Conservation (phyloP, 2,329 filamentous ascomycete genomes). For the Ophiosphaerella herpotricha region DNA sequence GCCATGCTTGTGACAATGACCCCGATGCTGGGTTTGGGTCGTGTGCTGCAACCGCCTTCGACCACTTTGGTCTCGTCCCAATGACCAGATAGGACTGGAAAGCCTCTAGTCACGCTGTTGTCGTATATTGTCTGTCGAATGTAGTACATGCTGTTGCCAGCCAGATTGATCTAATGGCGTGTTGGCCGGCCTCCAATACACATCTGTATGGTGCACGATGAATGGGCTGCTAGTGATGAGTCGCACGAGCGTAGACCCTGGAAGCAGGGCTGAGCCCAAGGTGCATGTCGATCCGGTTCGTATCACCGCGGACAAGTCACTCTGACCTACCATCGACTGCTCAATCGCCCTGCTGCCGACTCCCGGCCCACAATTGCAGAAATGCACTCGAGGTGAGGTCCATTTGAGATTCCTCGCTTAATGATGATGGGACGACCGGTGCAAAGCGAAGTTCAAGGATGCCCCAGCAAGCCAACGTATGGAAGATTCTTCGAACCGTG, state of each 20-base stretch:
- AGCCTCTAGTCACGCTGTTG: no score
- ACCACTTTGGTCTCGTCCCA: not conserved
- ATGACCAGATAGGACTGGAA: no score
- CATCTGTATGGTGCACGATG: slow-evolving; percentile 1
- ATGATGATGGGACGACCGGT: slow-evolving; percentile 2
- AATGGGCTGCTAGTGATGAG: not conserved
- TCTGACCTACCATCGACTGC: not conserved
- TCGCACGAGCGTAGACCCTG: slow-evolving; percentile 24
- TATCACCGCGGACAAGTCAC: slow-evolving; percentile 9
- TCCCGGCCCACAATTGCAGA: not conserved
- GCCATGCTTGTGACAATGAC: not conserved
- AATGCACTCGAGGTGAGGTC: not conserved
- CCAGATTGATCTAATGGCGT: not conserved
- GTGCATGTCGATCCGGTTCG: slow-evolving; percentile 15
- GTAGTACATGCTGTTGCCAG: slow-evolving; percentile 6
- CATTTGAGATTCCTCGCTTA: slow-evolving; percentile 16
- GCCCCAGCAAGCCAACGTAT: slow-evolving; percentile 23
- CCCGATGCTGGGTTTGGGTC: not conserved
- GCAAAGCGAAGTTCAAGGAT: slow-evolving; percentile 23
- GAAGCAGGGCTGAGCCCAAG: slow-evolving; percentile 16
- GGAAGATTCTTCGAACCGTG: slow-evolving; percentile 26
- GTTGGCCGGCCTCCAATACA: not conserved
- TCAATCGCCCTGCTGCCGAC: not conserved
- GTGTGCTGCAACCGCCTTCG: not conserved
- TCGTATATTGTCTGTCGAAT: no score